These are phyloP conservation scores for Cladosporium sp. DNA, from an alignment of 2,329 filamentous ascomycete genomes.

Conservation along the genomic window DNA sequence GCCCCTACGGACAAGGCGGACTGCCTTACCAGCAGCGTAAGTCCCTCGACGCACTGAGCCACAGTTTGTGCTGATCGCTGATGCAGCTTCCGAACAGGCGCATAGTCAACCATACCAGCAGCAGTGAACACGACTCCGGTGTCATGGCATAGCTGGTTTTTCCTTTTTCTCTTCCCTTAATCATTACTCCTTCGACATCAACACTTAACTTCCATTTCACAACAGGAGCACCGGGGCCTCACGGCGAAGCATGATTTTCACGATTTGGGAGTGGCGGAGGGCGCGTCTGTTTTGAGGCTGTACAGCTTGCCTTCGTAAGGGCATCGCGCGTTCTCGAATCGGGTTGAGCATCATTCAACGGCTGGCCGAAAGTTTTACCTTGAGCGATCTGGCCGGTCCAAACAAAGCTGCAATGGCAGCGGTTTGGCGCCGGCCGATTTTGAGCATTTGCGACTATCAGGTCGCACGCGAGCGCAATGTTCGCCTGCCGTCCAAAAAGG, in stretches of 20 bases:
- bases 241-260: constrained; percentile 11
- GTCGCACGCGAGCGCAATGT: no score
- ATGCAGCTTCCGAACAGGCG: constrained; percentile 12
- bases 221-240: constrained; percentile 8
- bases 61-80: constrained; percentile 12
- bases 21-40: constrained; percentile 40
- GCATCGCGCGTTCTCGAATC: constrained; percentile 1
- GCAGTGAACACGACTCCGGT: neutral
- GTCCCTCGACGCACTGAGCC: constrained; percentile 12
- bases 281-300: constrained; percentile 7
- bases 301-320: constrained; percentile 7
- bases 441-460: no score
- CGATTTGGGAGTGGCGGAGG: constrained; percentile 5
- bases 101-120: constrained; percentile 12
- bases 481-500: no score
- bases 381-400: no score
- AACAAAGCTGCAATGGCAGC: no score
- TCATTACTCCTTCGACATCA: neutral
- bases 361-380: neutral
- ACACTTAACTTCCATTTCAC: neutral
- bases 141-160: neutral
- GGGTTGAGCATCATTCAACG: constrained; percentile 1
- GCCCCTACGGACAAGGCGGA: constrained; percentile 43
- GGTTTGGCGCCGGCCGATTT: no score
- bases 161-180: neutral